Evolutionary conservation across 2,329 filamentous ascomycete genomes (phyloP), one percentile per base, ranked within the genome.

Genomic region (Sclerotinia borealis): DNA sequence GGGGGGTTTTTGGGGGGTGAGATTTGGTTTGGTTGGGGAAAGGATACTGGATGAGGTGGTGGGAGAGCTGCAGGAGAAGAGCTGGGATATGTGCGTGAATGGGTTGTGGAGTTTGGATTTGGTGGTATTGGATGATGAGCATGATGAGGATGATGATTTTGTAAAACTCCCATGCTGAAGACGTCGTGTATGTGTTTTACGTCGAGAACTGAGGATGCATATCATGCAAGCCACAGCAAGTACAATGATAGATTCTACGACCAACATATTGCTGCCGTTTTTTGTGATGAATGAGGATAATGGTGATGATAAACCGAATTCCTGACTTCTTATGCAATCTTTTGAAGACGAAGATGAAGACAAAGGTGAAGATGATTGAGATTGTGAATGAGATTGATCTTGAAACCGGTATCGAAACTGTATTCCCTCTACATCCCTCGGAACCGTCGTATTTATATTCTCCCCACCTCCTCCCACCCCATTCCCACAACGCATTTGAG

Each of bases 221-320:
- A 62, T 8, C 4, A 62, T 39, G 45, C 60, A 62, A 29, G 60
- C 50, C 45, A 41, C 58, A 37, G 45, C 34, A 39, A 58, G 25
- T 3, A 62, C 9, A 11, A 49, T 11, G 41, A 58, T 34, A 36
- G 51, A 56, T 37, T 62, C 60, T 17, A 49, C 29, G 34, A 50
- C 34, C 48, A 62, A 27, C 51, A 62, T 62, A 34, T 56, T 58
- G 43, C 36, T 27, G 19, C 51, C 59, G 59, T 22, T 62, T 27
- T 56, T 37, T 37, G 22, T 39, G 10, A 22, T 29, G 4, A 29
- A 19, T 17, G n/a, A 34, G 2, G 19, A 27, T 34, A 47, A 39
- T 2, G 27, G 25, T 22, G 34, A 34, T 34, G 27, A 34, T 34
- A n/a, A n/a, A n/a, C 34, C 13, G 52, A 45, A 22, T 5, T 56